These are phyloP conservation scores for Chaetomium olivaceum DNA, from an alignment of 2,329 filamentous ascomycete species.

Conservation along the genomic window DNA sequence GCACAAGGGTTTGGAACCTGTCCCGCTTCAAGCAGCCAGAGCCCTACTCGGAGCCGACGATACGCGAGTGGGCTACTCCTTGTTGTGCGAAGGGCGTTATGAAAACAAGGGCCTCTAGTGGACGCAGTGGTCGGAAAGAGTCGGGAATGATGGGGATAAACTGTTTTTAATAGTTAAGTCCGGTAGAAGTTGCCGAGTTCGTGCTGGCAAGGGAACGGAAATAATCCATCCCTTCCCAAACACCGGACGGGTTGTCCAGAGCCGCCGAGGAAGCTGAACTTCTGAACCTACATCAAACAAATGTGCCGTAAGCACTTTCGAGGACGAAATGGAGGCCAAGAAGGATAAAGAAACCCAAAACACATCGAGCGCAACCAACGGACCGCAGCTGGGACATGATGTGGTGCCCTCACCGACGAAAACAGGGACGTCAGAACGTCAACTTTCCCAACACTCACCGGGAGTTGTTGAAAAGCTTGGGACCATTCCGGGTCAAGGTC, in stretches of 20 bases:
- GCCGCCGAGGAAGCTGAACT: background rate
- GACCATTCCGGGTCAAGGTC: background rate
- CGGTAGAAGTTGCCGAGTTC: background rate
- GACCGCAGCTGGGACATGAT: background rate
- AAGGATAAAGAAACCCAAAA: background rate
- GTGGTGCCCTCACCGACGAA: background rate
- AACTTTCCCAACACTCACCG: background rate
- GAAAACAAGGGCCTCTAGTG: background rate
- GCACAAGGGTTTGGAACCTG: too few relatives aligned
- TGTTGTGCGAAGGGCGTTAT: background rate
- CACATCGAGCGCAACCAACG: too few relatives aligned
- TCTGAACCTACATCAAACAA: background rate
- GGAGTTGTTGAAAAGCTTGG: background rate
- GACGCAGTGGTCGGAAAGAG: background rate
- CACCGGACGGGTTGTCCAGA: background rate
- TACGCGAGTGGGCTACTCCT: background rate
- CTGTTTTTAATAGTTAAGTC: background rate
- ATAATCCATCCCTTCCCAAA: background rate
- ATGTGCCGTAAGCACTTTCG: background rate
- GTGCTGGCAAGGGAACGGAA: background rate
- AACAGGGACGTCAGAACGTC: background rate
- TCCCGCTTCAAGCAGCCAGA: too few relatives aligned
- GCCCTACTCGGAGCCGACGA: too few relatives aligned
- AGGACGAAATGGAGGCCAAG: background rate
- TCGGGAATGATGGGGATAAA: background rate